Evolutionary conservation across 1,284 basidiomycete species (phyloP), one percentile per base, ranked within the genome.

Genomic region (Porodaedalea pini): DNA sequence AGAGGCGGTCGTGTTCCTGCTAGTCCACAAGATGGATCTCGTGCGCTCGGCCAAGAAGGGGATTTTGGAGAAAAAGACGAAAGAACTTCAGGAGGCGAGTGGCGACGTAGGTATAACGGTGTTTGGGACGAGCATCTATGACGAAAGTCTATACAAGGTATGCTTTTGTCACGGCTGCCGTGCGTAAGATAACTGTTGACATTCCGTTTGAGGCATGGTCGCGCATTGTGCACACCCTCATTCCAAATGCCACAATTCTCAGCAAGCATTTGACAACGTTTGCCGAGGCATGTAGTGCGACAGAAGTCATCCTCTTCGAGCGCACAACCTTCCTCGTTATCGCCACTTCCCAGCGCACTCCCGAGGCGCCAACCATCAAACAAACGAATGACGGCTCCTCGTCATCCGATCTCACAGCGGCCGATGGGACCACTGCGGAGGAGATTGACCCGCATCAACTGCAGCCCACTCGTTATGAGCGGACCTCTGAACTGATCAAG

Each of bases 1-100:
- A 15, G 87, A 90, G 23, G 92, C 94, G 1, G 84, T 82, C 21
- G 87, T 99, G 8, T 97, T 98, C 73, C 79, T 96, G 47, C 78
- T 98, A 8, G 80, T 99, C 53, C 96, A 99, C 76, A 99, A 99
- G 81, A 98, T 99, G 94, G 96, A 91, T 68, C 75, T 91, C 11
- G 84, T 84, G 37, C 78, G 86, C 63, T 84, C 85, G 53, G 78
- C 82, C 34, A 72, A 81, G 61, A 73, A 75, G 47, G 70, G 70
- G 32, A 76, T 83, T 29, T 88, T 92, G 64, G 81, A 82, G 50
- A 82, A 84, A 73, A 89, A 87, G 72, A 78, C 76, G 60, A 77
- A 76, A 60, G 89, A 91, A 63, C 71, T 94, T 57, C 73, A 82
- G 65, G 80, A 81, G 57, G 83, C 83, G 11, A 88, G 87, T 62